Base-by-base conservation (phyloP, 2,329 filamentous ascomycete species). In the Ustilaginoidea virens region DNA sequence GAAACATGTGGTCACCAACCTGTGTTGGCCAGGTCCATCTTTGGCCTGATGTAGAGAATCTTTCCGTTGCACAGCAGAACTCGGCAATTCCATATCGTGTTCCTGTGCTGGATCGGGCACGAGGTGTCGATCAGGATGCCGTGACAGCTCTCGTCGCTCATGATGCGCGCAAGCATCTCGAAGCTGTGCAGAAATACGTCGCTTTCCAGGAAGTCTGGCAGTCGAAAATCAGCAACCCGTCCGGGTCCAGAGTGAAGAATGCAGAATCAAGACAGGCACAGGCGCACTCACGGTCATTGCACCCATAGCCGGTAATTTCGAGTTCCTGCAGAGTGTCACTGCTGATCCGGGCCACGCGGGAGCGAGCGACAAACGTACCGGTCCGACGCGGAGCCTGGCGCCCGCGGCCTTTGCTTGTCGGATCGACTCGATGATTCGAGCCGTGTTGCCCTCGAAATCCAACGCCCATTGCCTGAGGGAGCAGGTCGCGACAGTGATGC, bases 341-440 rank as follows among this genome's bases (percentile, higher is more conserved):
- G n/a, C n/a, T n/a, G n/a, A n/a, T n/a, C n/a, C n/a, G n/a, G n/a
- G n/a, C n/a, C n/a, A n/a, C n/a, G n/a, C n/a, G n/a, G n/a, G n/a
- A n/a, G n/a, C n/a, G n/a, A n/a, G n/a, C n/a, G n/a, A n/a, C n/a
- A n/a, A n/a, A n/a, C n/a, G n/a, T n/a, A n/a, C 31, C 2, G 63
- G 69, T 4, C 69, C 69, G 3, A 67, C 62, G 29, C 74, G 61
- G n/a, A 80, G 49, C 7, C 59, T 66, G n/a, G 74, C 74, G 16
- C 71, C 69, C 3, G 59, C 58, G 26, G 53, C 55, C 48, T 79
- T 80, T 12, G 75, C 72, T 16, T 52, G 39, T 20, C 52, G 56
- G 39, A 80, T 73, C 31, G 66, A 72, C 45, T 76, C 59, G 12
- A 74, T 61, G 37, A 80, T 79, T 12, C 76, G 60, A 27, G 63